These are phyloP conservation scores for Fusarium stilboides DNA, from an alignment of 2,329 filamentous ascomycete species.

Conservation along the genomic window DNA sequence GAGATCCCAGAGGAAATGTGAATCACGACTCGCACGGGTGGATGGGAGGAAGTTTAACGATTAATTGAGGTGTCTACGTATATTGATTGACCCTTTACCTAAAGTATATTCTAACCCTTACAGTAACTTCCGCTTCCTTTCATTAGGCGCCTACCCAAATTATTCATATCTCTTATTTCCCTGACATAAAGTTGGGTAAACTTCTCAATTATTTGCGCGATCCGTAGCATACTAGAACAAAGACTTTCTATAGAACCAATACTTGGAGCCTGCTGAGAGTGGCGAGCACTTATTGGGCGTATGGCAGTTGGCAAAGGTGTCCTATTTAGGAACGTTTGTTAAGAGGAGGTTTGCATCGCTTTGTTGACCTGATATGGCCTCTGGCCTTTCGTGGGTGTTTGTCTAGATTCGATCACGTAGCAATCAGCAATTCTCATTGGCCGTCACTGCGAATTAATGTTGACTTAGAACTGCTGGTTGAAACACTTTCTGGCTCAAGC, in stretches of 20 bases:
- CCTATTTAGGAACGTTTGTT: neutral
- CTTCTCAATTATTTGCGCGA: neutral
- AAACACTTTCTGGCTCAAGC: neutral
- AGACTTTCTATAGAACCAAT: neutral
- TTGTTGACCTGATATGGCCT: neutral
- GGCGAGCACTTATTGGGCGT: neutral
- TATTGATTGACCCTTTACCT: too few relatives aligned
- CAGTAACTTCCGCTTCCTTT: too few relatives aligned
- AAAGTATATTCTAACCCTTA: too few relatives aligned
- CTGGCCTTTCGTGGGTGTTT: neutral
- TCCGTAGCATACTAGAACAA: neutral
- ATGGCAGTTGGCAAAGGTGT: neutral
- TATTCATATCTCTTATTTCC: too few relatives aligned
- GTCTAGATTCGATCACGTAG: neutral
- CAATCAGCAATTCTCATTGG: neutral
- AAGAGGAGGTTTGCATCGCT: neutral
- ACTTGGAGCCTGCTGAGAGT: neutral
- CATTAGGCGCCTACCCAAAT: too few relatives aligned
- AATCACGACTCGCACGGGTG: neutral
- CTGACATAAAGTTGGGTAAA: too few relatives aligned
- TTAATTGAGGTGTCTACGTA: too few relatives aligned
- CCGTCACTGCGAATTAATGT: neutral
- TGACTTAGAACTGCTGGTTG: neutral
- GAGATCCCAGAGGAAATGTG: neutral
- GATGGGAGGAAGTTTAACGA: too few relatives aligned